Base-by-base conservation (phyloP, 805 yeast genomes). In the Cephaloascus albidus region DNA sequence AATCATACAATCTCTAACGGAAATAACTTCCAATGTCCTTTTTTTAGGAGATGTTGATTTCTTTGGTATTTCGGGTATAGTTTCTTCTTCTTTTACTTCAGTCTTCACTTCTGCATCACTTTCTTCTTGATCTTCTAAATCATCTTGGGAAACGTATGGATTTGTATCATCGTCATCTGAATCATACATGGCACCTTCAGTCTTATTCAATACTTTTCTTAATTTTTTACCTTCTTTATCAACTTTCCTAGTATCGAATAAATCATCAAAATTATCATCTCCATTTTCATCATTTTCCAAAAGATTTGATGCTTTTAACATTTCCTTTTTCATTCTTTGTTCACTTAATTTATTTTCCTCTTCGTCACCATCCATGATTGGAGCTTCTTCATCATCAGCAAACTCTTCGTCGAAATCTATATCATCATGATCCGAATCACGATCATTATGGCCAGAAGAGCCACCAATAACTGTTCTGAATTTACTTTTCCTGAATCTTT, bases 351-450 rank as follows among this genome's bases (percentile, higher is more conserved):
- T 88, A 57, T 86, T 85, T 54, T 93, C 97, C 53, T 93, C 96
- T 54, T 90, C 97, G 44, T 89, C 78, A 36, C 96, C 96, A 53
- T 90, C 97, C 70, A 90, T 78, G 43, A 93, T 85, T 20, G 98
- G 98, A 2, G 97, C 97, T 57, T 90, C 98, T 63, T 93, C 98
- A 58, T 93, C 98, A 59, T 93, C 98, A 20, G 93, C 97, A 61
- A 93, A 93, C 57, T 89, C 97, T 57, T 93, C 97, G 49, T 93
- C 97, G 53, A 72, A 90, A 61, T 90, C 98, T 52, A 93, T 64
- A 53, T 88, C 97, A 47, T 89, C 97, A 46, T 85, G 87, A 42
- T 87, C 95, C 10, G 87, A 81, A 47, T 78, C 86, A 44, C 77
- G 53, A 33, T 66, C 74, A 42, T 59, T 44, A 61, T 40, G 40